Evolutionary conservation across 2,329 filamentous ascomycete genomes (phyloP), one percentile per base, ranked within the genome.

Genomic region (Colletotrichum chlorophyti): DNA sequence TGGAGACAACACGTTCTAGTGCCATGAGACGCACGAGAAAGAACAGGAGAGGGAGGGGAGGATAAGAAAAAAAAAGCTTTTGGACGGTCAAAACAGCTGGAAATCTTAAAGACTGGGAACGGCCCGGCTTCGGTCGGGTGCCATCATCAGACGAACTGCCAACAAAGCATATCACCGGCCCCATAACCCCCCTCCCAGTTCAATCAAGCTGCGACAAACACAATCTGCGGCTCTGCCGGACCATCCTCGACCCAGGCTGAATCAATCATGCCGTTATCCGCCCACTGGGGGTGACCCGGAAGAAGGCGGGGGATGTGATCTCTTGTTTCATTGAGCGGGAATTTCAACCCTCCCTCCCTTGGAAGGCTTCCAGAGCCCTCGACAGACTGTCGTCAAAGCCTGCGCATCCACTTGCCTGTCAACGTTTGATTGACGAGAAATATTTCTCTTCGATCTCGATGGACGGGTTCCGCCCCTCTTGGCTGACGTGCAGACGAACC

Each of bases 101-200:
- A 58, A 58, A 59, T 54, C 35, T 54, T 38, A 48, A 48, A 48
- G 55, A 59, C 50, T 54, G 50, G 42, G 37, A 38, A 43, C 37
- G 55, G 29, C 37, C 55, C 42, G 49, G 49, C 27, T 42, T 27
- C n/a, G 21, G 45, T n/a, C 32, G 31, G 41, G 26, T 38, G 45
- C 46, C 45, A 50, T 55, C 37, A 51, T 57, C 57, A 41, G 52
- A 60, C 38, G 57, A 60, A 60, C 55, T 47, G 37, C n/a, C 50
- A n/a, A 32, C 29, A 42, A 32, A 29, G 24, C 50, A 49, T 43
- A 27, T 37, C 14, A 35, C 37, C 19, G 55, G 42, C 27, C 37
- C 38, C 32, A 49, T 49, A 40, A n/a, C n/a, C 14, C 19, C 24
- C 27, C 21, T 43, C 37, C 37, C 38, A 42, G 15, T 27, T 55